A percentile compares a stretch with the other conserved stretches of the same genome.
phyloP scores from a whole-genome alignment of 768 basidiomycete genomes.

The Boletus speciosus region DNA sequence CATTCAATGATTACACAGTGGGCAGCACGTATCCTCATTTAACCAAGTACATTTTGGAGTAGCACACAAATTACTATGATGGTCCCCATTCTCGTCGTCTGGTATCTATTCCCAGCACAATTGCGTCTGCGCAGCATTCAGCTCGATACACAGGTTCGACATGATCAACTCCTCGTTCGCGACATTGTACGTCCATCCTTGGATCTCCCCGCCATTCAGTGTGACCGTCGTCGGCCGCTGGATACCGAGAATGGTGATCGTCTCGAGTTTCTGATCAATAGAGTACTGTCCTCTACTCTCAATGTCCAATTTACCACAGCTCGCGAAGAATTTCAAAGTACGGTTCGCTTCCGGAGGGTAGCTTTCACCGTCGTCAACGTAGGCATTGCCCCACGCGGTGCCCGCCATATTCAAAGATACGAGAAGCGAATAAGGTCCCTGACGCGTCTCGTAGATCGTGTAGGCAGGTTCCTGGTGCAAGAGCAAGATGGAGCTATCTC shows the following conservation, averaged over 20 bases:
- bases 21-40: background rate
- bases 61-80: background rate
- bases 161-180: slow-evolving; percentile 42
- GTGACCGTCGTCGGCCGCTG: slow-evolving; percentile 39
- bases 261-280: slow-evolving; percentile 45
- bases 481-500: slow-evolving; percentile 64
- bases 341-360: slow-evolving; percentile 53
- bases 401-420: slow-evolving; percentile 50
- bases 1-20: background rate
- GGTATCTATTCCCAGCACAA: slow-evolving; percentile 34
- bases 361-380: slow-evolving; percentile 69
- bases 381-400: slow-evolving; percentile 55
- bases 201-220: slow-evolving; percentile 35
- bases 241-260: slow-evolving; percentile 59
- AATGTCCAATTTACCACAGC: slow-evolving; percentile 36
- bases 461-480: slow-evolving; percentile 61
- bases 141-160: slow-evolving; percentile 34
- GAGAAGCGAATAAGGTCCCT: slow-evolving; percentile 60
- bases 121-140: slow-evolving; percentile 37
- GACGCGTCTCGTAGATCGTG: slow-evolving; percentile 63
- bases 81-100: background rate
- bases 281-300: slow-evolving; percentile 26
- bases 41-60: background rate
- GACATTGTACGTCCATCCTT: slow-evolving; percentile 39
- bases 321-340: slow-evolving; percentile 43